A percentile compares a stretch with the other conserved stretches of the same genome.
Evolutionary conservation across 805 yeast species (phyloP).

Genomic region (Metschnikowia santaceciliae): DNA sequence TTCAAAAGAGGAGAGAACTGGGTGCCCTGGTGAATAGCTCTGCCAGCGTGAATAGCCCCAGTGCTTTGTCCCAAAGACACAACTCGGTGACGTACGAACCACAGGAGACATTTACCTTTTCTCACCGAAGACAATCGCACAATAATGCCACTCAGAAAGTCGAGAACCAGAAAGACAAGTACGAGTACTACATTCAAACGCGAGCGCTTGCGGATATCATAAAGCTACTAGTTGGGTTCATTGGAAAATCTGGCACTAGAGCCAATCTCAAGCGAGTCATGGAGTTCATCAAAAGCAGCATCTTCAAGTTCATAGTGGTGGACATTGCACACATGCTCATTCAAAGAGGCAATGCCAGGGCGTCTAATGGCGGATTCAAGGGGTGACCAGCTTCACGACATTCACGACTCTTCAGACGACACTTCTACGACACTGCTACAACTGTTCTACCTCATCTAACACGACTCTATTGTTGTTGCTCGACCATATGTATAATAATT

Average conservation of each 20-base stretch:
- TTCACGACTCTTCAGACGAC: too few relatives aligned
- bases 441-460: too few relatives aligned
- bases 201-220: constrained; percentile 16
- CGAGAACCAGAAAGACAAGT: constrained; percentile 31
- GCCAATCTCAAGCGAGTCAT: constrained; percentile 25
- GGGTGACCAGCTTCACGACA: background rate
- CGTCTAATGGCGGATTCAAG: background rate
- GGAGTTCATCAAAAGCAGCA: constrained; percentile 32
- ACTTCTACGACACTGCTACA: too few relatives aligned
- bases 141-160: constrained; percentile 17
- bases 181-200: constrained; percentile 33
- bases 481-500: background rate
- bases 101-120: constrained; percentile 7
- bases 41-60: constrained; percentile 16
- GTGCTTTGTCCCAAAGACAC: constrained; percentile 23
- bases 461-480: background rate
- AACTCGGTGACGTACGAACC: constrained; percentile 17
- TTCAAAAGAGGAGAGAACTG: constrained; percentile 37
- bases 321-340: constrained; percentile 35
- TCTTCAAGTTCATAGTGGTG: constrained; percentile 35
- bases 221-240: constrained; percentile 7
- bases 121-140: constrained; percentile 18
- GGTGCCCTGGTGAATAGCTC: constrained; percentile 14
- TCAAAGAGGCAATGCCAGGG: constrained; percentile 9
- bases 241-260: constrained; percentile 13